Conservation (phyloP, 495 filamentous ascomycete genomes). For the Neurospora sublineolata region DNA sequence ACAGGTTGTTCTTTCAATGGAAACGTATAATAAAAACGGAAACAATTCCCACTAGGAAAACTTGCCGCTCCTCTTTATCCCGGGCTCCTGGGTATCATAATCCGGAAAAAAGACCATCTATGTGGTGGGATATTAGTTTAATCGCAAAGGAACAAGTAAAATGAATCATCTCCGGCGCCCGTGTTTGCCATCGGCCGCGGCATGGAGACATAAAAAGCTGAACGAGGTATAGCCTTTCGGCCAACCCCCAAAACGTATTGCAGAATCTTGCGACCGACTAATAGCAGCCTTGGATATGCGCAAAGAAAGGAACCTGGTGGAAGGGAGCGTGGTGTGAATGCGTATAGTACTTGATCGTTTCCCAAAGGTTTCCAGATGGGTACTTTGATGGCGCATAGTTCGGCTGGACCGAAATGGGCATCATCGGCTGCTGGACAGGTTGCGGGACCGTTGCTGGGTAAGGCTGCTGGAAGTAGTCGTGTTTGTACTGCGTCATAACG, state of each 20-base stretch:
- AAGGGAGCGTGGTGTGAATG: conserved; percentile 28
- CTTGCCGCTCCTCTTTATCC: not conserved
- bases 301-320: conserved; percentile 35
- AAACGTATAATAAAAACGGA: not conserved
- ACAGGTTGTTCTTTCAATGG: not conserved
- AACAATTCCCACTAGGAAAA: not conserved
- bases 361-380: conserved; percentile 29
- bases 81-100: not conserved
- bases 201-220: not conserved
- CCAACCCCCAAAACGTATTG: not conserved
- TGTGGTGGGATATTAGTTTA: not conserved
- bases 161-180: not conserved
- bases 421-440: conserved; percentile 10
- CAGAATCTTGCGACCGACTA: conserved; percentile 11
- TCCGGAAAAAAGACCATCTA: not conserved
- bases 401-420: conserved; percentile 15
- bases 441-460: conserved; percentile 15
- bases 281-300: conserved; percentile 39
- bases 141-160: not conserved
- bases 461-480: conserved; percentile 30
- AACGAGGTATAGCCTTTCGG: not conserved
- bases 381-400: conserved; percentile 27
- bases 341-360: conserved; percentile 30
- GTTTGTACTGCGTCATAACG: conserved; percentile 22
- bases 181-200: not conserved